Percentiles rank a stretch among this genome's conserved stretches.
Conservation (phyloP, 108 stramenopile species). For the Cyclotella kingstonii region DNA sequence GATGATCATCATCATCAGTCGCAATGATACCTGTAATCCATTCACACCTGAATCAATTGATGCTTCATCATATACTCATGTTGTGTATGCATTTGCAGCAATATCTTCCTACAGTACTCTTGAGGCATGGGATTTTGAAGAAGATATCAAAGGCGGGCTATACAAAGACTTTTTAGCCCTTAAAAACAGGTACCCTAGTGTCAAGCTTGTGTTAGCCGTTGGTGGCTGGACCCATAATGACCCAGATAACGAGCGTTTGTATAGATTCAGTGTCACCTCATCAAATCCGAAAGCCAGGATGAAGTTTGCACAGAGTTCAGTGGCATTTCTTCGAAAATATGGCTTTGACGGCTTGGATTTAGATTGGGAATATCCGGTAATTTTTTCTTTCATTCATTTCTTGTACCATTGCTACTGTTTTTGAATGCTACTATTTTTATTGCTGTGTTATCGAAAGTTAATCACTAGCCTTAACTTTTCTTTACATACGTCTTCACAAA, state of each 20-base stretch:
- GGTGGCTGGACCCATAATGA: conserved; percentile 52
- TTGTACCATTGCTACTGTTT: too few species aligned
- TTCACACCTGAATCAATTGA: conserved; percentile 37
- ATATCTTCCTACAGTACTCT: conserved; percentile 25
- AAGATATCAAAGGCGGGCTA: conserved; percentile 25
- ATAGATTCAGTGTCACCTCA: conserved; percentile 31
- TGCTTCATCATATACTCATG: conserved; percentile 46
- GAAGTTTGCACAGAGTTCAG: conserved; percentile 38
- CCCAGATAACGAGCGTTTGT: conserved; percentile 40
- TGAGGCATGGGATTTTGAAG: conserved; percentile 40
- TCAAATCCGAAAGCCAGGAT: conserved; percentile 25
- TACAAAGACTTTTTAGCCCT: conserved; percentile 25
- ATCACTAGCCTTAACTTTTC: background rate
- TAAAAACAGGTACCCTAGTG: conserved; percentile 26
- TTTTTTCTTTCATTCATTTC: too few species aligned
- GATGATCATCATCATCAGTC: conserved; percentile 5
- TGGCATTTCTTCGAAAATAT: conserved; percentile 35
- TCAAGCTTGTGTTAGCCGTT: conserved; percentile 34
- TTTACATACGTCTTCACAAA: background rate
- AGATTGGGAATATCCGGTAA: conserved; percentile 47
- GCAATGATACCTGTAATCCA: conserved; percentile 34
- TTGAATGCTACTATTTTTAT: too few species aligned
- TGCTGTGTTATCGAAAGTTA: too few species aligned
- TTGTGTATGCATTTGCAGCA: conserved; percentile 42
- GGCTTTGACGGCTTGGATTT: conserved; percentile 44